phyloP scores from a whole-genome alignment of 306 rosid genomes.

The Pachyrhizus erosus region DNA sequence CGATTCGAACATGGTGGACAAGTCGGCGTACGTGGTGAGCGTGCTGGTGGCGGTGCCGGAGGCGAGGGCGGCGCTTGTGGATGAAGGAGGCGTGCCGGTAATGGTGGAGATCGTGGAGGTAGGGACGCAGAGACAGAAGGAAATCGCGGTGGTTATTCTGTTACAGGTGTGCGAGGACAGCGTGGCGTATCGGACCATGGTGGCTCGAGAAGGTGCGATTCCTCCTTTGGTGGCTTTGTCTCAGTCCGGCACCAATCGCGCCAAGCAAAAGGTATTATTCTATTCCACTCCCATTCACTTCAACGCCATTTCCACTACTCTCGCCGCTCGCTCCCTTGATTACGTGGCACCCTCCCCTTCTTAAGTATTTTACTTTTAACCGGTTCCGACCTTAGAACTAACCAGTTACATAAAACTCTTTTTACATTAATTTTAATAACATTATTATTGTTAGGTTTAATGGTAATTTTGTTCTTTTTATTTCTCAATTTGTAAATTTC shows the following conservation, averaged over 20 bases:
- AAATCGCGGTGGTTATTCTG: constrained; percentile 75
- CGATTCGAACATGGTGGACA: constrained; percentile 91
- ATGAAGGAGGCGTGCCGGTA: constrained; percentile 92
- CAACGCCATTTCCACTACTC: constrained; percentile 33
- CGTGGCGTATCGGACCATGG: constrained; percentile 68
- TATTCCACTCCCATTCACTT: neutral
- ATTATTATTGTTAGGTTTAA: too few relatives aligned
- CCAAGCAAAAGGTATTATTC: constrained; percentile 82
- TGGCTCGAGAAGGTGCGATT: constrained; percentile 96
- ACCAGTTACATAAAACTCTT: too few relatives aligned
- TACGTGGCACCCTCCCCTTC: neutral
- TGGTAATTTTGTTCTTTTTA: too few relatives aligned
- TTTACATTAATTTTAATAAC: too few relatives aligned
- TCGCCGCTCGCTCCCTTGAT: neutral
- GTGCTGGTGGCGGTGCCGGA: constrained; percentile 75
- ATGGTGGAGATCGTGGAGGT: constrained; percentile 89
- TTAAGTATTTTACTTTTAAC: too few relatives aligned
- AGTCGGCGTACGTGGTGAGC: constrained; percentile 85
- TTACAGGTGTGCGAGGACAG: constrained; percentile 84
- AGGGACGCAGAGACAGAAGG: constrained; percentile 89
- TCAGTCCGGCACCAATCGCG: constrained; percentile 94
- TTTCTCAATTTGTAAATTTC: too few relatives aligned
- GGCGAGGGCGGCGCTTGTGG: constrained; percentile 79
- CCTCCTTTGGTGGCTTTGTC: constrained; percentile 93
- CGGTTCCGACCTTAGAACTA: too few relatives aligned